phyloP scores from a whole-genome alignment of 1,284 basidiomycete genomes.

The Boletus subluridellus region DNA sequence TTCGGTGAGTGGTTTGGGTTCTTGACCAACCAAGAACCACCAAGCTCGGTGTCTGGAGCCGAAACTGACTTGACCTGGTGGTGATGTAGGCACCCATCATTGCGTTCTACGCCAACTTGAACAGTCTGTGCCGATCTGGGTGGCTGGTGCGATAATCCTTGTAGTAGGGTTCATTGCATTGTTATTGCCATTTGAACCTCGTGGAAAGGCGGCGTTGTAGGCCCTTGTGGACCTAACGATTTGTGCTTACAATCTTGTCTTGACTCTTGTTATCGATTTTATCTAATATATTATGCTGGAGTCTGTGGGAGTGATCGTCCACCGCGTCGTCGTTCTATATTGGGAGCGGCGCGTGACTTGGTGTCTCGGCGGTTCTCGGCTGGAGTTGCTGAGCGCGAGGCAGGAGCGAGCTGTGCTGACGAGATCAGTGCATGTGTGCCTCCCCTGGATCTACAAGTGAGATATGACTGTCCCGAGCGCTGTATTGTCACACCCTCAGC shows the following conservation, averaged over 20 bases:
- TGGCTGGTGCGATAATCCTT: no score
- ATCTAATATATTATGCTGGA: background rate
- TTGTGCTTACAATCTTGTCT: background rate
- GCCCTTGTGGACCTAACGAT: background rate
- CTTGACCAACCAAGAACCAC: background rate
- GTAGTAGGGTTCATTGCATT: constrained; percentile 25
- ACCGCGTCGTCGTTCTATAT: no score
- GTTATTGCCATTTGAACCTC: constrained; percentile 40
- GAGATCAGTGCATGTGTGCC: no score
- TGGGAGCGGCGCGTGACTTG: no score
- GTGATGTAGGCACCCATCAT: constrained; percentile 57
- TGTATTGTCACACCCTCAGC: no score
- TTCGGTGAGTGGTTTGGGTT: constrained; percentile 45
- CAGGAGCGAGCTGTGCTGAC: no score
- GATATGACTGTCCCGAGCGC: no score
- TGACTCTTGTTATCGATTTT: background rate
- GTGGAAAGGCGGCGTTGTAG: constrained; percentile 56
- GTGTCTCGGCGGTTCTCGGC: no score
- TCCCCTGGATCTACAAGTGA: no score
- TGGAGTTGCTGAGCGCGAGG: no score
- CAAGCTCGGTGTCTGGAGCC: background rate
- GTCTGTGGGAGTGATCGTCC: no score
- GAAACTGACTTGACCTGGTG: background rate
- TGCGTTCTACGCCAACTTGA: constrained; percentile 58
- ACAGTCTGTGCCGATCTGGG: constrained; percentile 61